Percentiles rank a stretch among this genome's conserved stretches.
phyloP scores from a whole-genome alignment of 371 early-diverging fungal genomes.

The Actinomucor elegans region DNA sequence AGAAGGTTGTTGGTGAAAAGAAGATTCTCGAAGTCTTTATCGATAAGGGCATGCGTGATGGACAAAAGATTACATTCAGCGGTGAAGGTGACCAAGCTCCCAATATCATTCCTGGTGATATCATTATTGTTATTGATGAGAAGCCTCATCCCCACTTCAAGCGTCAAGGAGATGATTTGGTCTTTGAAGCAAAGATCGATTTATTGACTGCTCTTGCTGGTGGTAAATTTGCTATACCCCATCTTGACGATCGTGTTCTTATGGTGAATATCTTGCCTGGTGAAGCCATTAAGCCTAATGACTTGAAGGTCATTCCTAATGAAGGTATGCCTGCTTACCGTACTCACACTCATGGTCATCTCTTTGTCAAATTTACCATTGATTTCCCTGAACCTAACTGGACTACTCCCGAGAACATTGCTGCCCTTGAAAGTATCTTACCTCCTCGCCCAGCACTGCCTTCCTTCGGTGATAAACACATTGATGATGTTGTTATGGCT shows the following conservation, averaged over 20 bases:
- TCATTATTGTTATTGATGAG: slow-evolving; percentile 89
- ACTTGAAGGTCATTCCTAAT: slow-evolving; percentile 71
- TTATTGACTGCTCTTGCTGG: slow-evolving; percentile 94
- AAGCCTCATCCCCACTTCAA: slow-evolving; percentile 82
- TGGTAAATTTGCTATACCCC: slow-evolving; percentile 83
- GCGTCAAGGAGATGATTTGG: slow-evolving; percentile 87
- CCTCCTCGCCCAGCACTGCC: slow-evolving; percentile 58
- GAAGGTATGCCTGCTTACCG: slow-evolving; percentile 95
- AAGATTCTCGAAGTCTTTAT: slow-evolving; percentile 87
- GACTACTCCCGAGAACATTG: slow-evolving; percentile 62
- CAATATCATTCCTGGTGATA: slow-evolving; percentile 75
- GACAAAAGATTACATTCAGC: slow-evolving; percentile 88
- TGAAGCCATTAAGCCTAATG: slow-evolving; percentile 85
- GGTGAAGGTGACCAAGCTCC: slow-evolving; percentile 92
- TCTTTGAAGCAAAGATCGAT: slow-evolving; percentile 83
- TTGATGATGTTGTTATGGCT: slow-evolving; percentile 79
- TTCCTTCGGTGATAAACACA: slow-evolving; percentile 41
- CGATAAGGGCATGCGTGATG: slow-evolving; percentile 94
- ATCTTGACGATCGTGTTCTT: slow-evolving; percentile 89
- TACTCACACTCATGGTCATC: slow-evolving; percentile 86
- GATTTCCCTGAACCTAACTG: slow-evolving; percentile 89
- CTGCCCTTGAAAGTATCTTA: slow-evolving; percentile 67
- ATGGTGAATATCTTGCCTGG: slow-evolving; percentile 86
- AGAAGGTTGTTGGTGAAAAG: slow-evolving; percentile 75
- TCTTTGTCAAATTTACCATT: slow-evolving; percentile 87